Conservation (phyloP, 371 early-diverging fungal species). For the Actinomortierella ambigua region DNA sequence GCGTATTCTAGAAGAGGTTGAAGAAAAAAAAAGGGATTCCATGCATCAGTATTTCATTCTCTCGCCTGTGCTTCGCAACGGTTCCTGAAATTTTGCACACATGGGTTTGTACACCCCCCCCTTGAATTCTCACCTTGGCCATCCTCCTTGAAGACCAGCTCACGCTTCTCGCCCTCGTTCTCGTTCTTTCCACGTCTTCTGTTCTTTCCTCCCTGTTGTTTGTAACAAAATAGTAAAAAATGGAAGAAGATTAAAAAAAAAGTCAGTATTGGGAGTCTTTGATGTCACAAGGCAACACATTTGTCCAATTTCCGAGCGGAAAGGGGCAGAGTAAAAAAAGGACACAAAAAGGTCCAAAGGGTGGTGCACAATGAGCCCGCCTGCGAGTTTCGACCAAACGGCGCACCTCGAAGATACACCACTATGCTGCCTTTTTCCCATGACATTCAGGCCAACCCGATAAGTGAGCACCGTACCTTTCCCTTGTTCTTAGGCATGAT, state of each 20-base stretch:
- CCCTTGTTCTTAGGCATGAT: constrained; percentile 91
- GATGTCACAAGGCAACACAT: constrained; percentile 10
- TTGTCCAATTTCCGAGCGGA: too few species aligned
- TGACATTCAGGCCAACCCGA: too few species aligned
- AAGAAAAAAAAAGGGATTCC: not conserved
- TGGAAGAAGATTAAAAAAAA: not conserved
- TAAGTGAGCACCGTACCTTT: constrained; percentile 69
- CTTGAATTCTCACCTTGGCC: constrained; percentile 75
- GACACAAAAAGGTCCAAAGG: not conserved
- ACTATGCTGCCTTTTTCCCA: not conserved
- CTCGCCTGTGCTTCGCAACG: too few species aligned
- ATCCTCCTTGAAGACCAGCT: constrained; percentile 93
- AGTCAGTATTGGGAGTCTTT: not conserved
- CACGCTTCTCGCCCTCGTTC: constrained; percentile 93
- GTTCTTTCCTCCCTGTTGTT: constrained; percentile 92
- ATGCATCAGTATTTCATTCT: not conserved
- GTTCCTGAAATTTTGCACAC: too few species aligned
- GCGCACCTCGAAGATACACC: too few species aligned
- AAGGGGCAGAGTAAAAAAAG: constrained; percentile 1
- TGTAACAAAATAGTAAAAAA: constrained; percentile 1
- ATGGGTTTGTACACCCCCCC: too few species aligned
- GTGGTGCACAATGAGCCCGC: too few species aligned
- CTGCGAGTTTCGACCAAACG: too few species aligned
- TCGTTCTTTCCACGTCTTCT: constrained; percentile 97
- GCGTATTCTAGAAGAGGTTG: constrained; percentile 84